Conservation (phyloP, 164 flowering plant species). For the Nelumbo lutea region DNA sequence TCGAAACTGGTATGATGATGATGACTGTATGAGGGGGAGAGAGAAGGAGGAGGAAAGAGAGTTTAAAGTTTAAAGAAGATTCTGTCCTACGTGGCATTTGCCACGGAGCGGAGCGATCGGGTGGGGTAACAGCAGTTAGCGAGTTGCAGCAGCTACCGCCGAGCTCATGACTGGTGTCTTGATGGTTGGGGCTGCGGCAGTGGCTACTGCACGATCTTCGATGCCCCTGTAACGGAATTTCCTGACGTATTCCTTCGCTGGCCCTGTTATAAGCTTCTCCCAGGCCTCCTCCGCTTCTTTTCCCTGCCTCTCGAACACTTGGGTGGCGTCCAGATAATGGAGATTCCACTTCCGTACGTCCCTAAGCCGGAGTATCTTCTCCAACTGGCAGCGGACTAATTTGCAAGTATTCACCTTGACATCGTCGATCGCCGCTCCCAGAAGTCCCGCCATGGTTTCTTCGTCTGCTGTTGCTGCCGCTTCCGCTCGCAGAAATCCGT, state of each 20-base stretch:
- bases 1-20: no score
- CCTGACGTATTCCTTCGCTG: constrained; percentile 28
- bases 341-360: constrained; percentile 41
- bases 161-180: background rate
- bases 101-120: no score
- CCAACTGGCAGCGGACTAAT: constrained; percentile 42
- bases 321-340: constrained; percentile 64
- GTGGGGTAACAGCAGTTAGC: background rate
- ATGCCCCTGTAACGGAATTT: constrained; percentile 26
- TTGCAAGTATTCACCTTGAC: constrained; percentile 56
- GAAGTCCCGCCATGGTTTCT: constrained; percentile 17
- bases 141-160: constrained; percentile 7
- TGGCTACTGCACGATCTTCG: background rate
- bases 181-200: background rate
- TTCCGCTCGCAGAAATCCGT: constrained; percentile 36
- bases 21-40: no score
- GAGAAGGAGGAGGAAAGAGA: no score
- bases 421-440: constrained; percentile 36
- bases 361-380: constrained; percentile 51
- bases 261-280: constrained; percentile 45
- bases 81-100: no score
- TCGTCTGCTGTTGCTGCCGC: constrained; percentile 4
- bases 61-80: no score
- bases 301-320: constrained; percentile 34
- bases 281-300: constrained; percentile 49